Base-by-base conservation (phyloP, 768 basidiomycete species). In the Myochromella boudieri region DNA sequence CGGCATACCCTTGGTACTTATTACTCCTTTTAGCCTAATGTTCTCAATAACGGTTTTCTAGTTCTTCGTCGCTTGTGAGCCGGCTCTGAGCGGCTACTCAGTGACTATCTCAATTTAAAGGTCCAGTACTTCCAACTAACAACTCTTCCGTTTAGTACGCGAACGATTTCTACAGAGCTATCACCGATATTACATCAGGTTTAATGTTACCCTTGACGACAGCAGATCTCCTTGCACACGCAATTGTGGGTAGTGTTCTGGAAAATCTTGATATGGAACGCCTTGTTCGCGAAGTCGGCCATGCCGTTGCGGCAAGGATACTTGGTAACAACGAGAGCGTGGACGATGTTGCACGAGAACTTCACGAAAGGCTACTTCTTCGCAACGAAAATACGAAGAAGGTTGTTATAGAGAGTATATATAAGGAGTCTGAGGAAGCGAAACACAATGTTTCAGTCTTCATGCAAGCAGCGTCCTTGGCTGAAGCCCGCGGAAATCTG, bases 51-150 rank as follows among this genome's bases (percentile, higher is more conserved):
- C 24, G 3, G 18, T 49, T 6, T 64, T 31, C 4, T 27, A 97
- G 93, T 97, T 97, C 71, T 94, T 97, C 64, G 95, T 98, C n/a
- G 95, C 95, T 22, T 98, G 95, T 69, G 95, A 98, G 67, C 95
- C 95, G 46, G 94, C 92, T 4, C 75, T 95, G 49, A 93, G 91
- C 53, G 91, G 92, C 34, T 95, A 95, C 61, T 88, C 87, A 47
- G 90, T 91, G 57, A 60, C 33, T 6, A n/a, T 6, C 6, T 34
- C 14, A 34, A 34, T 4, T 34, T 34, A 29, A 24, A 54, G 34
- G n/a, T n/a, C n/a, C n/a, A 49, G 47, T 49, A 29, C 33, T 56
- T 14, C 21, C 42, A 28, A 31, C 22, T 17, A 2, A 20, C 32
- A 34, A 26, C 40, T 29, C 20, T 45, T 31, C 8, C 26, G 18